A percentile compares a stretch with the other conserved stretches of the same genome.
phyloP scores from a whole-genome alignment of 1,284 basidiomycete genomes.

The Fomitopsis schrenkii region DNA sequence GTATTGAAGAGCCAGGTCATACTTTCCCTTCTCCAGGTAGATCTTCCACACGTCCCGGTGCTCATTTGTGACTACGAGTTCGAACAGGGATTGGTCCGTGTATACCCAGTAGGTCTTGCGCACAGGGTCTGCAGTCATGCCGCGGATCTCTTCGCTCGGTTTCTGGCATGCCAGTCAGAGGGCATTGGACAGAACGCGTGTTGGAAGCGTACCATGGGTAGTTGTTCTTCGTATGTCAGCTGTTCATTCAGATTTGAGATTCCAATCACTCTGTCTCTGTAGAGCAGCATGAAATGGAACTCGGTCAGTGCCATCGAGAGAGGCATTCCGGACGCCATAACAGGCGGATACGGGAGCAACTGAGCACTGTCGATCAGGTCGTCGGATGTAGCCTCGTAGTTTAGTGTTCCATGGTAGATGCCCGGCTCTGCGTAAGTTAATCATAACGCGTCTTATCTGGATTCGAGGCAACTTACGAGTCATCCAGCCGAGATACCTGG shows the following conservation, averaged over 20 bases:
- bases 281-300: constrained; percentile 90
- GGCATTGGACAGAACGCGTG: neutral
- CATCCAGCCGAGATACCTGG: constrained; percentile 83
- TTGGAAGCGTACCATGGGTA: constrained; percentile 61
- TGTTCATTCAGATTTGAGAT: constrained; percentile 82
- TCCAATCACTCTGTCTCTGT: constrained; percentile 75
- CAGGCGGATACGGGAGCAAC: constrained; percentile 61
- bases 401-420: constrained; percentile 78
- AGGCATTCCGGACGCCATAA: constrained; percentile 42
- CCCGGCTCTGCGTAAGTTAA: constrained; percentile 56
- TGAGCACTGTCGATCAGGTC: constrained; percentile 77
- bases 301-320: constrained; percentile 83
- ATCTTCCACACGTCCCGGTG: constrained; percentile 94
- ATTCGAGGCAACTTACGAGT: constrained; percentile 52
- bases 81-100: constrained; percentile 87
- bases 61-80: constrained; percentile 85
- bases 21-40: constrained; percentile 78
- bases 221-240: constrained; percentile 77
- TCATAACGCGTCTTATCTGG: neutral
- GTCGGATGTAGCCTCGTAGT: constrained; percentile 64
- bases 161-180: constrained; percentile 41
- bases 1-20: constrained; percentile 75
- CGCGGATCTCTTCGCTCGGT: constrained; percentile 67
- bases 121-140: constrained; percentile 79
- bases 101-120: constrained; percentile 95